phyloP scores from a whole-genome alignment of 2,329 filamentous ascomycete genomes.

The Ceratocystiopsis sp. region DNA sequence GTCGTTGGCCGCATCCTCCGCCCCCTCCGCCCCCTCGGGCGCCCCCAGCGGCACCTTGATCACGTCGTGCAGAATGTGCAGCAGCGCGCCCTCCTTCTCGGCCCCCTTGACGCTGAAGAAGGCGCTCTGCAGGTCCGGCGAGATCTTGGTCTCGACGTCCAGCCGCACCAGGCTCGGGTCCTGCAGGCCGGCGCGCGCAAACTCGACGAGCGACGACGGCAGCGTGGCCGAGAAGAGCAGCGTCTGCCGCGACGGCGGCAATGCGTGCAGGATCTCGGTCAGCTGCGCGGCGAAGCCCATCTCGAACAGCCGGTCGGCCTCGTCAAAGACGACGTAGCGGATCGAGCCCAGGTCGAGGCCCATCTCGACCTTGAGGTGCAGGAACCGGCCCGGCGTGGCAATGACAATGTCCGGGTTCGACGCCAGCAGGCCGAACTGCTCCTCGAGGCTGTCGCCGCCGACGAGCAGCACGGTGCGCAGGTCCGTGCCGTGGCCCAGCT shows the following conservation, averaged over 20 bases:
- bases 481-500: slow-evolving; percentile 79
- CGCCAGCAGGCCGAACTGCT: slow-evolving; percentile 86
- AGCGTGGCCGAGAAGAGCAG: slow-evolving; percentile 90
- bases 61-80: slow-evolving; percentile 78
- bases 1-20: slow-evolving; percentile 2
- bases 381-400: slow-evolving; percentile 86
- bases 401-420: slow-evolving; percentile 95
- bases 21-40: slow-evolving; percentile 28
- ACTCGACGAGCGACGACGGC: slow-evolving; percentile 87
- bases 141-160: slow-evolving; percentile 90
- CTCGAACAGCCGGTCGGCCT: slow-evolving; percentile 91
- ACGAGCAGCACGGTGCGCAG: slow-evolving; percentile 80
- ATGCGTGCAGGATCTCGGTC: slow-evolving; percentile 76
- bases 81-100: slow-evolving; percentile 83
- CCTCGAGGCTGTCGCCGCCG: slow-evolving; percentile 87
- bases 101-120: slow-evolving; percentile 87
- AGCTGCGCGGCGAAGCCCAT: slow-evolving; percentile 96
- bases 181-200: slow-evolving; percentile 81
- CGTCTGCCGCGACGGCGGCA: slow-evolving; percentile 74
- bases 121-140: slow-evolving; percentile 83
- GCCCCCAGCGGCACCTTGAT: slow-evolving; percentile 70
- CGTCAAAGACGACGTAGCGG: slow-evolving; percentile 90
- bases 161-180: slow-evolving; percentile 81
- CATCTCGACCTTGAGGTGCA: slow-evolving; percentile 98
- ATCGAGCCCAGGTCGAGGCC: slow-evolving; percentile 76